A percentile compares a stretch with the other conserved stretches of the same genome.
Evolutionary conservation across 495 filamentous ascomycete genomes (phyloP).

Genomic region (Usnea hakonensis): DNA sequence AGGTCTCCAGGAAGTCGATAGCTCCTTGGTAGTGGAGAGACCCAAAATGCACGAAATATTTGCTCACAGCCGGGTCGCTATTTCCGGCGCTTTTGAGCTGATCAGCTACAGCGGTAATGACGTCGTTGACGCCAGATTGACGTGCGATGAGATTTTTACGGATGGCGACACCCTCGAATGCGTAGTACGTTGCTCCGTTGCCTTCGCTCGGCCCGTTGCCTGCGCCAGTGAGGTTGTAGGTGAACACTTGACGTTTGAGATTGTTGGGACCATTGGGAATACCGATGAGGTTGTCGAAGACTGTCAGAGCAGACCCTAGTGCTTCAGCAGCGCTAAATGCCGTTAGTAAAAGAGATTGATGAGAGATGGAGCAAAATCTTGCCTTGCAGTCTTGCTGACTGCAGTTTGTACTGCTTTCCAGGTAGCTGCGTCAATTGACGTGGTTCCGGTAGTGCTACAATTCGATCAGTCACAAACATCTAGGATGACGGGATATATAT

Average conservation of each 20-base stretch:
- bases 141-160: not conserved
- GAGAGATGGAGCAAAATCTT: too few species aligned
- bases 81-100: not conserved
- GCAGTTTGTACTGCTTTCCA: not conserved
- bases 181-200: not conserved
- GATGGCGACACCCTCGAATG: constrained; percentile 4
- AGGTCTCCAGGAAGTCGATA: too few species aligned
- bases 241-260: constrained; percentile 10
- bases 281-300: constrained; percentile 4
- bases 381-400: too few species aligned
- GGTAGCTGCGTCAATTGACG: not conserved
- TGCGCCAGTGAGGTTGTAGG: not conserved
- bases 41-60: too few species aligned
- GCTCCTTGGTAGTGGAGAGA: too few species aligned
- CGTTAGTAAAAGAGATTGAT: not conserved
- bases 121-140: not conserved
- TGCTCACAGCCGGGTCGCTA: too few species aligned
- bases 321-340: not conserved
- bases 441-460: not conserved
- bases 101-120: not conserved
- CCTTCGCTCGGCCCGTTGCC: not conserved
- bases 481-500: not conserved
- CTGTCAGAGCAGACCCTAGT: not conserved
- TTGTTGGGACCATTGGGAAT: constrained; percentile 6
- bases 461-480: not conserved